These are phyloP conservation scores for Magnolia officinalis DNA, from an alignment of 164 flowering plant species.

Conservation along the genomic window DNA sequence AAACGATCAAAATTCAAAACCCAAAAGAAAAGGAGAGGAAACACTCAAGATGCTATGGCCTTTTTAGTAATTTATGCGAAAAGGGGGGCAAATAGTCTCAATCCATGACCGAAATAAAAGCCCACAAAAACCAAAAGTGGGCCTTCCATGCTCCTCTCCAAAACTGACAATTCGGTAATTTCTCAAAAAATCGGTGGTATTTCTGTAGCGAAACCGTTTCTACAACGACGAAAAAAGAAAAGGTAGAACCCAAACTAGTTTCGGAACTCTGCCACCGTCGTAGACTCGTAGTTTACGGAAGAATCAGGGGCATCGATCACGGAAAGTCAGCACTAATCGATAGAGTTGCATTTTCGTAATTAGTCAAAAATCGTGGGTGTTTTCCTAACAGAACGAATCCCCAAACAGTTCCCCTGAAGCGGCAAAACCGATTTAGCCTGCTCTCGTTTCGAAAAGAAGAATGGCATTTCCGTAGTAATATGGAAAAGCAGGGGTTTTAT, in stretches of 20 bases:
- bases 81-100: not conserved
- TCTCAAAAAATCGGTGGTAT: not conserved
- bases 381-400: too few relatives aligned
- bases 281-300: too few relatives aligned
- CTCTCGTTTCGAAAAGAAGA: not conserved
- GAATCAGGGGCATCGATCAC: too few relatives aligned
- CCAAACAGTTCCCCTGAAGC: not conserved
- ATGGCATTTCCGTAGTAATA: not conserved
- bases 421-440: not conserved
- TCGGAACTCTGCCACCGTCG: too few relatives aligned
- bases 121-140: not conserved
- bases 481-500: not conserved
- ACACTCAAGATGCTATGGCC: not conserved
- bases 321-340: too few relatives aligned
- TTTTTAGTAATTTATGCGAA: not conserved
- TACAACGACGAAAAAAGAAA: not conserved
- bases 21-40: not conserved
- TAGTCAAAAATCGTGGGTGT: not conserved
- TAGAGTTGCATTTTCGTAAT: not conserved
- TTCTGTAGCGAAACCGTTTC: not conserved
- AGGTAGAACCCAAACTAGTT: too few relatives aligned
- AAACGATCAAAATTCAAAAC: not conserved
- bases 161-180: not conserved
- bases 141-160: not conserved
- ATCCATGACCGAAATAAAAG: not conserved